A percentile compares a stretch with the other conserved stretches of the same genome.
Conservation (phyloP, 2,329 filamentous ascomycete genomes). For the Colletotrichum godetiae region DNA sequence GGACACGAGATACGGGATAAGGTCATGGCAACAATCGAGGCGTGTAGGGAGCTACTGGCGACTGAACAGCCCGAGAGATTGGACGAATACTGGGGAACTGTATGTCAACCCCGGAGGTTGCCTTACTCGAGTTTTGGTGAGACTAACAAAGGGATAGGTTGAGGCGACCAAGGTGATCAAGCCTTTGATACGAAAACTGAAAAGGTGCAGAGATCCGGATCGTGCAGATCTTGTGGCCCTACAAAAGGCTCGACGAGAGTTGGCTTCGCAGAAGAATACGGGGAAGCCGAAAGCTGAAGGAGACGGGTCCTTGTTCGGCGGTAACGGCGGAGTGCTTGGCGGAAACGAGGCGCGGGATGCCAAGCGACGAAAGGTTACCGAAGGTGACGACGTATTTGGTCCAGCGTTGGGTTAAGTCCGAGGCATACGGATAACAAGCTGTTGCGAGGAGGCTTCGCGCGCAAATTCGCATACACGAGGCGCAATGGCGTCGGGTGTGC, state of each 20-base stretch:
- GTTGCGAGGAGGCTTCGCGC: neutral
- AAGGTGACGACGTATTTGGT: slow-evolving; percentile 60
- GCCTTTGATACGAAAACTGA: slow-evolving; percentile 75
- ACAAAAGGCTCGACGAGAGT: slow-evolving; percentile 72
- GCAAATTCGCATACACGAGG: neutral
- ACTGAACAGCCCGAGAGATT: slow-evolving; percentile 68
- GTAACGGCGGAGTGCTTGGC: slow-evolving; percentile 34
- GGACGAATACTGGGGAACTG: slow-evolving; percentile 64
- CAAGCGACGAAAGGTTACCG: slow-evolving; percentile 59
- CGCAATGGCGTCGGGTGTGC: neutral
- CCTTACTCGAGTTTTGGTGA: neutral
- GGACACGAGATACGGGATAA: slow-evolving; percentile 53
- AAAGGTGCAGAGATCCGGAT: slow-evolving; percentile 79
- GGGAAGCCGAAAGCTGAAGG: slow-evolving; percentile 48
- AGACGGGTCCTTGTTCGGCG: slow-evolving; percentile 61
- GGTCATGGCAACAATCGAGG: slow-evolving; percentile 59
- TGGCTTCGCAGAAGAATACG: slow-evolving; percentile 54
- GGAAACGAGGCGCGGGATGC: slow-evolving; percentile 47
- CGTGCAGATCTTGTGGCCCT: slow-evolving; percentile 78
- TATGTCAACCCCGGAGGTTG: slow-evolving; percentile 39
- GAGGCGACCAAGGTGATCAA: slow-evolving; percentile 63
- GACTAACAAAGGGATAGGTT: slow-evolving; percentile 51
- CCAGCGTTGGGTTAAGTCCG: slow-evolving; percentile 12
- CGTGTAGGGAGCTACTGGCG: slow-evolving; percentile 65
- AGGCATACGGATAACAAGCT: neutral